A percentile compares a stretch with the other conserved stretches of the same genome.
Evolutionary conservation across 345 rosid species (phyloP).

Genomic region (Draba incana): DNA sequence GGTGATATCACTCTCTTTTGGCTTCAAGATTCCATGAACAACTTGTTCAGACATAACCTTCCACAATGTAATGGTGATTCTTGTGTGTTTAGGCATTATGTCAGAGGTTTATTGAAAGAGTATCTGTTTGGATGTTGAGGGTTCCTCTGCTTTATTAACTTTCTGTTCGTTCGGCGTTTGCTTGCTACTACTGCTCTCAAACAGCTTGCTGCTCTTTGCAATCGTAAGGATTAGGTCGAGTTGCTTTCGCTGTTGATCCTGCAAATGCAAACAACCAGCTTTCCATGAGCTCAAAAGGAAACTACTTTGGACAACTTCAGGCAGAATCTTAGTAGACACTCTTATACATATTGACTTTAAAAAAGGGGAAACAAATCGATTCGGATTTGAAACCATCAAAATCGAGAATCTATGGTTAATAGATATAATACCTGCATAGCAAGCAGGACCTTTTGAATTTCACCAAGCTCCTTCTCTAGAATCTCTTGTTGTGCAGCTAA

Average conservation of each 20-base stretch:
- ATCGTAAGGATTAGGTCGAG: slow-evolving; percentile 84
- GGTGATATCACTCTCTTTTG: slow-evolving; percentile 8
- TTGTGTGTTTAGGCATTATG: slow-evolving; percentile 16
- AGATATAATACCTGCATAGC: slow-evolving; percentile 82
- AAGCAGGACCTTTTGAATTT: slow-evolving; percentile 85
- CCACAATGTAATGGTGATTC: not conserved
- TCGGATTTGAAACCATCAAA: not conserved
- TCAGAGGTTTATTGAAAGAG: slow-evolving; percentile 33
- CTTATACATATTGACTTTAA: not conserved
- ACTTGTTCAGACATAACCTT: slow-evolving; percentile 9
- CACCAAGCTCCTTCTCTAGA: slow-evolving; percentile 90
- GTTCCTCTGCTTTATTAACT: slow-evolving; percentile 33
- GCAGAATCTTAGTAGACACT: not conserved
- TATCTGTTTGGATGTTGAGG: slow-evolving; percentile 35
- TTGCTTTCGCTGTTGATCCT: slow-evolving; percentile 95
- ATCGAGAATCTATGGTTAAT: not conserved
- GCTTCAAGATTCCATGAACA: slow-evolving; percentile 13
- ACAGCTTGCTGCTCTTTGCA: slow-evolving; percentile 63
- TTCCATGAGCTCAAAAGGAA: slow-evolving; percentile 23
- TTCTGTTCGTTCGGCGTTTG: slow-evolving; percentile 41
- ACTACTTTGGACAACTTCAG: not conserved
- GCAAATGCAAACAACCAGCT: slow-evolving; percentile 39
- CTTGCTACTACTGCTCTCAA: slow-evolving; percentile 48
- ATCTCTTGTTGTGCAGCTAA: slow-evolving; percentile 78
- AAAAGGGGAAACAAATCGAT: not conserved